Evolutionary conservation across 306 rosid species (phyloP).

Genomic region (Vicia sativa): DNA sequence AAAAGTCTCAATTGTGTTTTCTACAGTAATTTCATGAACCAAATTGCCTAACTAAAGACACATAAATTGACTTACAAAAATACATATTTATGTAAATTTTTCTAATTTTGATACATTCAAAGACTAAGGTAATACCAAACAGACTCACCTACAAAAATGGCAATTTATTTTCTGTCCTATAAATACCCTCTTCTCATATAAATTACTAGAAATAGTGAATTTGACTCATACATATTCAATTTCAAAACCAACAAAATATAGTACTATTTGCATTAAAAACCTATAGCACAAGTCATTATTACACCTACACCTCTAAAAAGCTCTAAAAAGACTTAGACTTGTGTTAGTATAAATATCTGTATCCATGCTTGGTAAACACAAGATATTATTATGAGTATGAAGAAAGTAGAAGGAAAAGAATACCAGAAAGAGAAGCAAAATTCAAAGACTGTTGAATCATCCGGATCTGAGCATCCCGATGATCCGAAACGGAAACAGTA

Average conservation of each 20-base stretch:
- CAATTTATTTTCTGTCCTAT: neutral
- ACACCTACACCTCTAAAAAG: too few relatives aligned
- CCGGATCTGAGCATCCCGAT: slow-evolving; percentile 81
- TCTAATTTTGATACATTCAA: neutral
- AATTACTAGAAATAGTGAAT: neutral
- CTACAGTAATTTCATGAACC: neutral
- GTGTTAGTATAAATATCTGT: too few relatives aligned
- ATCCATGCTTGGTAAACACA: too few relatives aligned
- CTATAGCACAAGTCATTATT: too few relatives aligned
- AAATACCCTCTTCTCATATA: neutral
- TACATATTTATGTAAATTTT: neutral
- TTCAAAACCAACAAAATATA: neutral
- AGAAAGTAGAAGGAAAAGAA: neutral
- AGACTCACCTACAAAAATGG: neutral
- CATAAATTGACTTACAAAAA: neutral
- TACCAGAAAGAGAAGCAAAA: slow-evolving; percentile 56
- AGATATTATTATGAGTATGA: too few relatives aligned
- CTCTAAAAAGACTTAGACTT: too few relatives aligned
- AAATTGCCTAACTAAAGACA: neutral
- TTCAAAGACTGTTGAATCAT: slow-evolving; percentile 80
- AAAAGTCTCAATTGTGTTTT: too few relatives aligned
- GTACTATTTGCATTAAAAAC: neutral
- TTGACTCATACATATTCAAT: neutral
- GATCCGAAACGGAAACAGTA: slow-evolving; percentile 61
- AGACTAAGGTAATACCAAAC: neutral